These are phyloP conservation scores for Oxytropis ochrocephala DNA, from an alignment of 306 rosid genomes.

Conservation along the genomic window DNA sequence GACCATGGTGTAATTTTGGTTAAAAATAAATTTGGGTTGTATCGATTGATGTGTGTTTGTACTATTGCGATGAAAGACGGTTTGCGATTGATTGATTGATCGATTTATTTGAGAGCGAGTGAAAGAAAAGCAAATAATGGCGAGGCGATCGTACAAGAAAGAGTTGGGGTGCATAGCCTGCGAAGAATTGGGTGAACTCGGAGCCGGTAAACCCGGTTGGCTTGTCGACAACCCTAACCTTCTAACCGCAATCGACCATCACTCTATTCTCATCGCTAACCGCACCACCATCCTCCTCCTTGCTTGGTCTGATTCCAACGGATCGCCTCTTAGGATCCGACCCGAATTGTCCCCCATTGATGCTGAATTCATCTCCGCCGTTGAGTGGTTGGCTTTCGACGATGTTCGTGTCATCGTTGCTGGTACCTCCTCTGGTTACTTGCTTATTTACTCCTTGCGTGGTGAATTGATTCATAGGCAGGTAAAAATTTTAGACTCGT, in stretches of 20 bases:
- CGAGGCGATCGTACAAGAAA: slow-evolving; percentile 56
- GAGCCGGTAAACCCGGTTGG: slow-evolving; percentile 90
- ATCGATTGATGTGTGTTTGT: too few relatives aligned
- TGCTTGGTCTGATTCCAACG: slow-evolving; percentile 55
- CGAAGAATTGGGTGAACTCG: slow-evolving; percentile 65
- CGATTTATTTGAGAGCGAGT: not conserved
- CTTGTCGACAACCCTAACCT: slow-evolving; percentile 65
- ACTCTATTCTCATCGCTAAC: slow-evolving; percentile 67
- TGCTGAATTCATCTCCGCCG: slow-evolving; percentile 63
- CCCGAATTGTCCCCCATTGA: slow-evolving; percentile 73
- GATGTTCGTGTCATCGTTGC: slow-evolving; percentile 70
- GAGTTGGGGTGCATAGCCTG: slow-evolving; percentile 85
- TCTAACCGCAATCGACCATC: slow-evolving; percentile 77
- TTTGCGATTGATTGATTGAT: not conserved
- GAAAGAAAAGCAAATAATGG: slow-evolving; percentile 26
- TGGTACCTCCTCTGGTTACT: slow-evolving; percentile 73
- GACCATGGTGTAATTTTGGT: too few relatives aligned
- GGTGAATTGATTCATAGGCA: slow-evolving; percentile 75
- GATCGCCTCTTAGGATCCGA: slow-evolving; percentile 42
- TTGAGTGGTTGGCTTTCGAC: slow-evolving; percentile 78
- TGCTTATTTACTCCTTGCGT: slow-evolving; percentile 60
- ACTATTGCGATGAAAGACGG: too few relatives aligned
- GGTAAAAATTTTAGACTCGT: slow-evolving; percentile 30
- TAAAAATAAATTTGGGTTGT: too few relatives aligned
- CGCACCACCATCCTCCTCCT: slow-evolving; percentile 58